Conservation (phyloP, 2,329 filamentous ascomycete genomes). For the Penicillium glabrum region DNA sequence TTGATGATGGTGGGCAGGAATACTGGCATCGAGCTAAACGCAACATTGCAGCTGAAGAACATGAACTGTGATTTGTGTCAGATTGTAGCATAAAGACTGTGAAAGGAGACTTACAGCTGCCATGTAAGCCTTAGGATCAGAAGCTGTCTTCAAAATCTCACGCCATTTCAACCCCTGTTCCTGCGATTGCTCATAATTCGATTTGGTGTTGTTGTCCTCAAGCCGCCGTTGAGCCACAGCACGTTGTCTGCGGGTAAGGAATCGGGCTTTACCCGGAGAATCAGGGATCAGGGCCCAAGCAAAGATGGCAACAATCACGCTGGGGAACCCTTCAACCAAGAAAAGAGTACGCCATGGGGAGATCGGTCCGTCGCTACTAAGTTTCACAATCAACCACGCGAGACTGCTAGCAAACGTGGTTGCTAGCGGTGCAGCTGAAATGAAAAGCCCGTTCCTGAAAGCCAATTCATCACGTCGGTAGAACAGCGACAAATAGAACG, state of each 20-base stretch:
- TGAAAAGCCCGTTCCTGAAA: slow-evolving; percentile 80
- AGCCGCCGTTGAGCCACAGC: slow-evolving; percentile 71
- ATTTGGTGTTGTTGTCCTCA: slow-evolving; percentile 47
- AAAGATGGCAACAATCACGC: slow-evolving; percentile 69
- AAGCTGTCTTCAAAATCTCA: slow-evolving; percentile 60
- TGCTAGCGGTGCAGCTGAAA: slow-evolving; percentile 68
- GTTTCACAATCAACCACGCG: slow-evolving; percentile 71
- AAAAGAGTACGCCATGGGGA: slow-evolving; percentile 86
- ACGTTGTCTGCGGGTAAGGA: slow-evolving; percentile 63
- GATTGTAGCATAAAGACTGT: not conserved
- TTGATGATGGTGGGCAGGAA: slow-evolving; percentile 80
- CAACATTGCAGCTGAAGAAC: slow-evolving; percentile 85
- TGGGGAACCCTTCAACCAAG: slow-evolving; percentile 81
- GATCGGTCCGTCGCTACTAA: slow-evolving; percentile 66
- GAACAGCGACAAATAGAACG: slow-evolving; percentile 65
- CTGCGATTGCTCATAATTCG: slow-evolving; percentile 31
- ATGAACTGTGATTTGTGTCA: slow-evolving; percentile 51
- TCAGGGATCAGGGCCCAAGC: slow-evolving; percentile 78
- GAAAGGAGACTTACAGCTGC: slow-evolving; percentile 55
- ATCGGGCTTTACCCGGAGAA: slow-evolving; percentile 64
- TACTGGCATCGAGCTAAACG: slow-evolving; percentile 82
- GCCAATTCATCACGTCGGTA: slow-evolving; percentile 71
- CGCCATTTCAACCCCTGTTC: slow-evolving; percentile 49
- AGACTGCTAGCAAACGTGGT: slow-evolving; percentile 72
- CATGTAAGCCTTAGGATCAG: slow-evolving; percentile 70